phyloP scores from a whole-genome alignment of 2,329 filamentous ascomycete species.

The Sporothrix schenckii region DNA sequence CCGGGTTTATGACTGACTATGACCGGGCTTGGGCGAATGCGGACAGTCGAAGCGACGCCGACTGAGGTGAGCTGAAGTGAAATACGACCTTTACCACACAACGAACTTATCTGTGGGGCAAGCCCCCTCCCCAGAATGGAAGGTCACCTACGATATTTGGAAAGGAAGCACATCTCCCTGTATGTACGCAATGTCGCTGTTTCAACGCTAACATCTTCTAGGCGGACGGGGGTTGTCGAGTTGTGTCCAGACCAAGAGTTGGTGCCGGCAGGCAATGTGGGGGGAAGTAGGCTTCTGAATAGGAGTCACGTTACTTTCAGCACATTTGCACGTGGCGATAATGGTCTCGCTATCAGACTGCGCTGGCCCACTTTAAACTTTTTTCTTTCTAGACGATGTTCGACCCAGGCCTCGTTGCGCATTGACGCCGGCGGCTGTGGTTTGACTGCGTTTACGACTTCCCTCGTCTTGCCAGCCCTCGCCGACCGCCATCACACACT shows the following conservation, averaged over 20 bases:
- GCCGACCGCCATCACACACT: not conserved
- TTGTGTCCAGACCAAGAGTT: not conserved
- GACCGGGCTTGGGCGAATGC: conserved; percentile 18
- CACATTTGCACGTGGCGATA: conserved; percentile 16
- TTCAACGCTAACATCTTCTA: not conserved
- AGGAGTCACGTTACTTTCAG: not conserved
- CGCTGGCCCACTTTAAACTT: conserved; percentile 21
- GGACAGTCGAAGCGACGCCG: conserved; percentile 24
- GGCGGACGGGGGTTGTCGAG: not conserved
- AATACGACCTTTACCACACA: not conserved
- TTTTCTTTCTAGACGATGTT: conserved; percentile 4
- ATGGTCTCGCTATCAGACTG: not conserved
- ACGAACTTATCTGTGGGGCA: conserved; percentile 20
- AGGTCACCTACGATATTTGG: conserved; percentile 20
- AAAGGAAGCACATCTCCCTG: too few relatives aligned
- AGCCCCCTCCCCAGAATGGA: conserved; percentile 31
- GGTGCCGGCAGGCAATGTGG: conserved; percentile 15
- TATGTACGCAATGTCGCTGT: not conserved
- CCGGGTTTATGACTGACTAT: conserved; percentile 1
- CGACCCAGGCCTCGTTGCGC: not conserved
- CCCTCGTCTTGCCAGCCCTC: not conserved
- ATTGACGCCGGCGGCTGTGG: not conserved
- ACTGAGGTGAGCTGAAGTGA: not conserved
- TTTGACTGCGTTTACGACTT: not conserved
- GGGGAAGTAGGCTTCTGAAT: not conserved